Evolutionary conservation across 331 rosid genomes (phyloP).

Genomic region (Arachis monticola): DNA sequence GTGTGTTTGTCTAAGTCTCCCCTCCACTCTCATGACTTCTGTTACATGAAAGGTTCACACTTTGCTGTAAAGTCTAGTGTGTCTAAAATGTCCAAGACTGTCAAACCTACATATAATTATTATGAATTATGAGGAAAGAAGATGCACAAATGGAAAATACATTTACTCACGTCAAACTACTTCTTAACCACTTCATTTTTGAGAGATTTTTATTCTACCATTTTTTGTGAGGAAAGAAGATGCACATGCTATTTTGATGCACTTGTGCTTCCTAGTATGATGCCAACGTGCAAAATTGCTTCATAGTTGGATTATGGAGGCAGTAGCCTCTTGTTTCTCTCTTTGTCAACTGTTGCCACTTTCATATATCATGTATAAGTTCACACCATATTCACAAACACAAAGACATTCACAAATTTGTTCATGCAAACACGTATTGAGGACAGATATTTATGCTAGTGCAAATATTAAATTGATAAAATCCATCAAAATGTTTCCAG

Average conservation of each 20-base stretch:
- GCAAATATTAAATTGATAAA: slow-evolving; percentile 30
- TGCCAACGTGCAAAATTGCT: slow-evolving; percentile 18
- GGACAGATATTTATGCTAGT: slow-evolving; percentile 32
- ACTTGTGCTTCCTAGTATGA: background rate
- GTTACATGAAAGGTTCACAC: slow-evolving; percentile 29
- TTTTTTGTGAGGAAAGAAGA: background rate
- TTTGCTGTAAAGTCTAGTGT: slow-evolving; percentile 28
- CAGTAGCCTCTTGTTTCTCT: slow-evolving; percentile 14
- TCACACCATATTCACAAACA: background rate
- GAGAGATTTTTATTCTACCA: slow-evolving; percentile 6
- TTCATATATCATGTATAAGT: slow-evolving; percentile 5
- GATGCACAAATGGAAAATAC: slow-evolving; percentile 17
- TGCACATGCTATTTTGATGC: slow-evolving; percentile 16
- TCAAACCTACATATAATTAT: slow-evolving; percentile 19
- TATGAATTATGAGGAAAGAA: slow-evolving; percentile 17
- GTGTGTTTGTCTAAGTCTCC: slow-evolving; percentile 53
- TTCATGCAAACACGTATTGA: slow-evolving; percentile 16
- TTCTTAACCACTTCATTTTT: background rate
- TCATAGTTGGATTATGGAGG: slow-evolving; percentile 29
- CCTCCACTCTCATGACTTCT: slow-evolving; percentile 9
- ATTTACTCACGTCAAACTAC: slow-evolving; percentile 23
- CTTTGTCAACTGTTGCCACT: slow-evolving; percentile 21
- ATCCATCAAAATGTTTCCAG: slow-evolving; percentile 64
- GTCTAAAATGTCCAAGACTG: slow-evolving; percentile 12
- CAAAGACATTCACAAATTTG: slow-evolving; percentile 22